phyloP scores from a whole-genome alignment of 495 filamentous ascomycete species.

The Talaromyces ruber region DNA sequence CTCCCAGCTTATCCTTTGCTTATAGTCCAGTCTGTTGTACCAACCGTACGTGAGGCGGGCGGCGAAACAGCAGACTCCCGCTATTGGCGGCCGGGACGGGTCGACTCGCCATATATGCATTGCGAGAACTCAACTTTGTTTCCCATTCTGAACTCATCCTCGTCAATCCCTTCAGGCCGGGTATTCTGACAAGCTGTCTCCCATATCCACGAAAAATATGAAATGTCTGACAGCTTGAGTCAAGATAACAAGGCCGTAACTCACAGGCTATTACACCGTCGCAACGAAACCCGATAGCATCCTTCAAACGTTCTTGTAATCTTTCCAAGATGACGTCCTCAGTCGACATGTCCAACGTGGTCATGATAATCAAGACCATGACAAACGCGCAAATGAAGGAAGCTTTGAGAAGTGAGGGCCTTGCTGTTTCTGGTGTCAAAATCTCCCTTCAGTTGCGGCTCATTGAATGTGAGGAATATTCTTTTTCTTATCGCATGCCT shows the following conservation, averaged over 20 bases:
- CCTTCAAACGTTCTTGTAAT: not conserved
- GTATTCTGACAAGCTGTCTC: not conserved
- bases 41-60: not conserved
- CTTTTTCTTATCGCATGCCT: not conserved
- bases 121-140: not conserved
- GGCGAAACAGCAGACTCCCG: not conserved
- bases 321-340: slow-evolving; percentile 34
- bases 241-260: not conserved
- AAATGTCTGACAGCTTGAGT: slow-evolving; percentile 2
- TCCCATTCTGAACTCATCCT: not conserved
- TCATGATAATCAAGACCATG: slow-evolving; percentile 45
- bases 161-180: not conserved
- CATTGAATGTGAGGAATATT: slow-evolving; percentile 51
- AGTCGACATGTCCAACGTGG: slow-evolving; percentile 28
- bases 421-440: slow-evolving; percentile 74
- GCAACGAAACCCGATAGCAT: not conserved
- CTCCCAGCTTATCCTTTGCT: not conserved
- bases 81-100: not conserved
- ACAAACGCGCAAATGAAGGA: slow-evolving; percentile 66
- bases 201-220: slow-evolving; percentile 9
- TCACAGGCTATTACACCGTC: not conserved
- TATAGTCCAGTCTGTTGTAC: not conserved
- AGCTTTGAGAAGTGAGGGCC: slow-evolving; percentile 60
- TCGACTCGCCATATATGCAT: not conserved
- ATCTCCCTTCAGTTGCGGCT: slow-evolving; percentile 68